These are phyloP conservation scores for Fusarium phyllophilum DNA, from an alignment of 2,329 filamentous ascomycete species.

Conservation along the genomic window DNA sequence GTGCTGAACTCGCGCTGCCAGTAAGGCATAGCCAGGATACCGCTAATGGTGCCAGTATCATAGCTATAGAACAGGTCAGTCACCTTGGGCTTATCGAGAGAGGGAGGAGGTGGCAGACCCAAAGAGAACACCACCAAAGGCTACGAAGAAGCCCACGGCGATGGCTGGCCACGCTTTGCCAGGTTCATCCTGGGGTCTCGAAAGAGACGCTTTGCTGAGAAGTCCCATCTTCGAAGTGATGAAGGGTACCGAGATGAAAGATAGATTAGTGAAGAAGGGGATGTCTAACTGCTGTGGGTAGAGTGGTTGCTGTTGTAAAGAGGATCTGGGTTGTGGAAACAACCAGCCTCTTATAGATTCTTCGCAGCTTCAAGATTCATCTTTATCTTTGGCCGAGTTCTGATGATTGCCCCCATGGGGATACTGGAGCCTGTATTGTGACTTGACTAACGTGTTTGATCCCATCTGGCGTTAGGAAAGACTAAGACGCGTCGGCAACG, in stretches of 20 bases:
- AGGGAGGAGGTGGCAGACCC: slow-evolving; percentile 1
- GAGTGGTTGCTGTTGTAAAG: neutral
- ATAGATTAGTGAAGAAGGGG: neutral
- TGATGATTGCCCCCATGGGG: no score
- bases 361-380: accelerated
- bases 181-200: slow-evolving; percentile 49
- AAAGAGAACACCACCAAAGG: slow-evolving; percentile 41
- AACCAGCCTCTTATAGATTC: neutral
- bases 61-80: slow-evolving; percentile 50
- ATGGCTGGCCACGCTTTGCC: slow-evolving; percentile 72
- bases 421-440: neutral
- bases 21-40: slow-evolving; percentile 55
- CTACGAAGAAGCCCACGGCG: slow-evolving; percentile 64
- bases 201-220: neutral
- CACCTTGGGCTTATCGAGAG: neutral
- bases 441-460: neutral
- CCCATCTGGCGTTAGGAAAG: neutral
- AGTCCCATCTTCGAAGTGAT: neutral
- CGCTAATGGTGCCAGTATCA: slow-evolving; percentile 68
- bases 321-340: neutral
- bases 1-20: slow-evolving; percentile 55
- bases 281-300: accelerated
- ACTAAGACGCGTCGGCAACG: accelerated
- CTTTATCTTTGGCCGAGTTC: no score
- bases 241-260: neutral